Conservation (phyloP, 805 yeast genomes). For the Nakazawaea holstii region DNA sequence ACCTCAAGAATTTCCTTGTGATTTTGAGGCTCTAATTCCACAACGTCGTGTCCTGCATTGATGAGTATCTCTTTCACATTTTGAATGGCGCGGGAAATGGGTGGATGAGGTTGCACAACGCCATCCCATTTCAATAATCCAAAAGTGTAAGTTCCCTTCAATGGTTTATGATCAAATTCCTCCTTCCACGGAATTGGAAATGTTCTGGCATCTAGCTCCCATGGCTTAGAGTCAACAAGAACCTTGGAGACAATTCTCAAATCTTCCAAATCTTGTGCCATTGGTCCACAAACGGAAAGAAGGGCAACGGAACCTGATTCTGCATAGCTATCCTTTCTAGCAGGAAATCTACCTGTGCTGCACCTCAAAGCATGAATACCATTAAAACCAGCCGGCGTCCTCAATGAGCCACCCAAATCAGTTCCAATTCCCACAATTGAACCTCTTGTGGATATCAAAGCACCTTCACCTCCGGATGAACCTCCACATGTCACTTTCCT, state of each 20-base stretch:
- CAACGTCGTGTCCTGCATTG: conserved; percentile 34
- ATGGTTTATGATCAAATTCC: conserved; percentile 19
- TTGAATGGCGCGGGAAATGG: conserved; percentile 40
- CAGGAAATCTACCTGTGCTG: conserved; percentile 44
- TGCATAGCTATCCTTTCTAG: conserved; percentile 28
- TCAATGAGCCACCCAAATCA: conserved; percentile 59
- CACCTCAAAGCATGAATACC: conserved; percentile 47
- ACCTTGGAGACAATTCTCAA: conserved; percentile 42
- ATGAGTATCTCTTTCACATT: conserved; percentile 20
- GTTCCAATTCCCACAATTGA: conserved; percentile 58
- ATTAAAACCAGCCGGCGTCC: conserved; percentile 48
- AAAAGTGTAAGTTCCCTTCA: conserved; percentile 32
- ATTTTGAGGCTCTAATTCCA: conserved; percentile 31
- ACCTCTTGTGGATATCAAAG: conserved; percentile 25
- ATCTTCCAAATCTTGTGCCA: conserved; percentile 44
- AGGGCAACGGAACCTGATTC: conserved; percentile 35
- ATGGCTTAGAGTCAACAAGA: conserved; percentile 43
- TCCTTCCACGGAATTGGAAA: conserved; percentile 48
- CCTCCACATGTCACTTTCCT: conserved; percentile 35
- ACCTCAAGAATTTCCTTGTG: conserved; percentile 15
- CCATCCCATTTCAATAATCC: conserved; percentile 43
- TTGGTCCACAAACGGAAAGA: conserved; percentile 39
- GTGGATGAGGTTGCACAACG: conserved; percentile 48
- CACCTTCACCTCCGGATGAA: conserved; percentile 42
- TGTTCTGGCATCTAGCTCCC: conserved; percentile 45